Conservation (phyloP, 2,329 filamentous ascomycete species). For the Endocalyx cinctus region DNA sequence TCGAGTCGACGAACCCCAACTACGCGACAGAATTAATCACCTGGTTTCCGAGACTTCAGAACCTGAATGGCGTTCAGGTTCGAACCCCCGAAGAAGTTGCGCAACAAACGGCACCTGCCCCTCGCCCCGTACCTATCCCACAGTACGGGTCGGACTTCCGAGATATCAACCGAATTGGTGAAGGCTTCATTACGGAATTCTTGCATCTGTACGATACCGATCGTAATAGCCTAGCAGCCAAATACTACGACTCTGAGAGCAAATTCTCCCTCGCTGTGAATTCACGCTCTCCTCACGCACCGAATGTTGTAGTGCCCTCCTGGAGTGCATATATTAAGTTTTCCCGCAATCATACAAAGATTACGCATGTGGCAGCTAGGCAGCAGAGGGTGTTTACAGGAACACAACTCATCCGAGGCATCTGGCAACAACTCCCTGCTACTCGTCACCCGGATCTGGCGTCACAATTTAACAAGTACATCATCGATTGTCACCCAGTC, state of each 20-base stretch:
- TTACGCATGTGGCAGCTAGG: conserved; percentile 56
- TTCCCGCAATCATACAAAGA: conserved; percentile 72
- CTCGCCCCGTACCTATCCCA: conserved; percentile 55
- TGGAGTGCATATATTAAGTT: conserved; percentile 74
- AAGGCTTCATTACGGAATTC: conserved; percentile 71
- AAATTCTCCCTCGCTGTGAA: conserved; percentile 74
- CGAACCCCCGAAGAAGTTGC: conserved; percentile 67
- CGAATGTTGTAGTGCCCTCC: conserved; percentile 36
- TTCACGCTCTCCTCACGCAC: conserved; percentile 49
- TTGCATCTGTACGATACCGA: conserved; percentile 71
- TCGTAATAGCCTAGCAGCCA: conserved; percentile 55
- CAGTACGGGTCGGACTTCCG: conserved; percentile 64
- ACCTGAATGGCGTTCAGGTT: conserved; percentile 70
- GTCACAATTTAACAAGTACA: conserved; percentile 65
- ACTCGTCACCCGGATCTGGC: conserved; percentile 72
- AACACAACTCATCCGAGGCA: conserved; percentile 56
- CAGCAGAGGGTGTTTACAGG: conserved; percentile 65
- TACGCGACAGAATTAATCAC: conserved; percentile 66
- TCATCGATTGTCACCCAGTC: conserved; percentile 75
- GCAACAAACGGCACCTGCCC: conserved; percentile 43
- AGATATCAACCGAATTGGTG: conserved; percentile 69
- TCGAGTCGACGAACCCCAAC: conserved; percentile 55
- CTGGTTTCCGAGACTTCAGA: conserved; percentile 79
- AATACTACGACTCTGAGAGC: conserved; percentile 72
- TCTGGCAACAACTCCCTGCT: conserved; percentile 66